Base-by-base conservation (phyloP, 805 yeast species). In the Ogataea paradorogensis region DNA sequence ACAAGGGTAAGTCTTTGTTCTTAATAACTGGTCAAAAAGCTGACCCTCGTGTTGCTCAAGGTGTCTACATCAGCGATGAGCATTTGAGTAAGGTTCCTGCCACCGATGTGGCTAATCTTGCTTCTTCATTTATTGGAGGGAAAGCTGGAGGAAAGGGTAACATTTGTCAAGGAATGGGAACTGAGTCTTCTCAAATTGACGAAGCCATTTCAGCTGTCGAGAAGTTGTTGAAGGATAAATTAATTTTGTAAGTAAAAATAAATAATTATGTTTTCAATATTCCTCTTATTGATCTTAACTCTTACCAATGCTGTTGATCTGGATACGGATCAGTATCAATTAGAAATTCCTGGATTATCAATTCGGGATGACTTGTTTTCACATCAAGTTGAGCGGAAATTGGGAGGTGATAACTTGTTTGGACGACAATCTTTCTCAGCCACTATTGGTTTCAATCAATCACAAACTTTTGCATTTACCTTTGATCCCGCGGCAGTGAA, bases 71-170 rank as follows among this genome's bases (percentile, higher is more conserved):
- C 35, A 78, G 91, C 2, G 80, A 84, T 47, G 80, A 65, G 29
- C 85, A 89, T 27, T 67, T 82, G 49, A 71, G 70, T 32, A 74
- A 80, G 59, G 71, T 88, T 15, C 74, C 82, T 48, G 90, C 95
- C 38, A 74, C 82, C 42, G 89, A 78, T 21, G 73, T 89, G 51
- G 95, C 95, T 23, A 65, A 73, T 38, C 67, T 74, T 41, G 98
- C 85, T 30, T 70, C 90, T 31, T 66, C 70, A 26, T 70, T 73
- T 54, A 79, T 93, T 53, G 99, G 99, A 50, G 99, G 99, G 65
- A 88, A 84, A 65, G 95, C 96, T 43, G 99, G 99, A 69, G 99
- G 99, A 65, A 93, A 88, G 68, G 98, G 96, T 48, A 86, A 88
- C 51, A 81, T 90, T 40, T 87, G 88, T 53, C 99, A 93, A 70